Conservation (phyloP, 345 rosid species). For the Citrus australasica region DNA sequence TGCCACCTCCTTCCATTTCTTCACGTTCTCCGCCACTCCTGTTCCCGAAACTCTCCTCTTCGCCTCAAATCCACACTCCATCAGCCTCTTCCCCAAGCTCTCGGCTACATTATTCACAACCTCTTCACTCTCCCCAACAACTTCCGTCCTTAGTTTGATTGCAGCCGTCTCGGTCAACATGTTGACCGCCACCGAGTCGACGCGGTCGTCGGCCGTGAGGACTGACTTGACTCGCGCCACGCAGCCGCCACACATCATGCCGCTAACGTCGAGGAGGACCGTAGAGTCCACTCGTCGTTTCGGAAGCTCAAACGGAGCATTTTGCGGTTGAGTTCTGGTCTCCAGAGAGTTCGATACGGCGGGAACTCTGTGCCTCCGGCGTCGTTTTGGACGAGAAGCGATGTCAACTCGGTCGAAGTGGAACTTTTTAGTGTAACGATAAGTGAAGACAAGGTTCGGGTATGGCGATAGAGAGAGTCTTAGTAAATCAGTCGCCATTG, state of each 20-base stretch:
- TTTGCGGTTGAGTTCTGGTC: slow-evolving; percentile 32
- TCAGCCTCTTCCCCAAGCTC: slow-evolving; percentile 65
- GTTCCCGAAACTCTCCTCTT: slow-evolving; percentile 69
- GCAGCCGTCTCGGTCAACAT: slow-evolving; percentile 91
- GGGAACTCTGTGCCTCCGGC: not conserved
- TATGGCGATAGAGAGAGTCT: slow-evolving; percentile 31
- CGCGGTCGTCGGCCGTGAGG: slow-evolving; percentile 67
- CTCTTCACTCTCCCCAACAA: slow-evolving; percentile 19
- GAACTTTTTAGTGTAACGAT: slow-evolving; percentile 2
- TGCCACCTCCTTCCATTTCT: slow-evolving; percentile 75
- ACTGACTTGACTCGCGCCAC: slow-evolving; percentile 80
- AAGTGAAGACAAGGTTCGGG: slow-evolving; percentile 24
- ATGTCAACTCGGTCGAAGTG: slow-evolving; percentile 13
- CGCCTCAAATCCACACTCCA: slow-evolving; percentile 77
- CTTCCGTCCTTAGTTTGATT: slow-evolving; percentile 50
- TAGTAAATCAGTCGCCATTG: slow-evolving; percentile 50
- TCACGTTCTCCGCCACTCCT: slow-evolving; percentile 75
- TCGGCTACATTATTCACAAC: slow-evolving; percentile 41
- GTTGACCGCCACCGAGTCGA: slow-evolving; percentile 84
- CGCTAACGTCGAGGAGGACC: slow-evolving; percentile 68
- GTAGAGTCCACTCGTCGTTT: slow-evolving; percentile 29
- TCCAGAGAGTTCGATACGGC: slow-evolving; percentile 44
- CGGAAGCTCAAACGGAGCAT: slow-evolving; percentile 17
- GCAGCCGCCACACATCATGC: slow-evolving; percentile 97
- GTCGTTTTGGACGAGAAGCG: not conserved